Conservation (phyloP, 371 early-diverging fungal genomes). For the Choanephora cucurbitarum region DNA sequence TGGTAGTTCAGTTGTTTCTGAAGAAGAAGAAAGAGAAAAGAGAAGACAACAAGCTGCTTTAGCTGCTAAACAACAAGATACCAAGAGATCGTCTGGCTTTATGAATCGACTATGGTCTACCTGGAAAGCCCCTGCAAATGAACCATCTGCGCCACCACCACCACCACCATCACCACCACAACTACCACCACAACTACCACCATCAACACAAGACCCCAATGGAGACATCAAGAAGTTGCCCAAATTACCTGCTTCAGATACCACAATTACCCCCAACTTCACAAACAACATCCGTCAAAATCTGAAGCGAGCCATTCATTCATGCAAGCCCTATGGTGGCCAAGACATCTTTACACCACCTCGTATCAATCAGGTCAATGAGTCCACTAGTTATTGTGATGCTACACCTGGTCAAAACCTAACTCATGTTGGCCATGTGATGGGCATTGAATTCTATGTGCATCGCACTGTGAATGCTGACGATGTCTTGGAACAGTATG, state of each 20-base stretch:
- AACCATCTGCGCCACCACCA: too few species aligned
- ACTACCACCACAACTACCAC: too few species aligned
- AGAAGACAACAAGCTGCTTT: slow-evolving; percentile 2
- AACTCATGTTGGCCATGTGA: slow-evolving; percentile 48
- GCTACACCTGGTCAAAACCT: slow-evolving; percentile 57
- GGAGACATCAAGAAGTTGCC: slow-evolving; percentile 19
- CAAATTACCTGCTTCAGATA: slow-evolving; percentile 39
- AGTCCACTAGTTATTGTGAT: slow-evolving; percentile 57
- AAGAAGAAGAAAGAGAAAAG: slow-evolving; percentile 16
- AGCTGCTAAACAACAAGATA: slow-evolving; percentile 1
- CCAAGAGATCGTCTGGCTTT: slow-evolving; percentile 13
- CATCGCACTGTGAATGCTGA: slow-evolving; percentile 49
- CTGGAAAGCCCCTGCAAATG: slow-evolving; percentile 21
- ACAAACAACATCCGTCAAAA: slow-evolving; percentile 52
- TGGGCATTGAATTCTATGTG: slow-evolving; percentile 59
- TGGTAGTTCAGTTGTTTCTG: slow-evolving; percentile 5
- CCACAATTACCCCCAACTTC: slow-evolving; percentile 52
- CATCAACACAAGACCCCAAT: slow-evolving; percentile 2
- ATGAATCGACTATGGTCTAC: slow-evolving; percentile 21
- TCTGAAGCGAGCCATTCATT: slow-evolving; percentile 52
- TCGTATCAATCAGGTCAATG: slow-evolving; percentile 42
- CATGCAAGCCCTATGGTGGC: slow-evolving; percentile 57
- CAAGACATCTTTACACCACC: slow-evolving; percentile 48
- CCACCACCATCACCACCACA: slow-evolving; percentile 4
- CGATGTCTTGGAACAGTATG: slow-evolving; percentile 44